Evolutionary conservation across 2,329 filamentous ascomycete genomes (phyloP).

Genomic region (Fusarium coffeatum): DNA sequence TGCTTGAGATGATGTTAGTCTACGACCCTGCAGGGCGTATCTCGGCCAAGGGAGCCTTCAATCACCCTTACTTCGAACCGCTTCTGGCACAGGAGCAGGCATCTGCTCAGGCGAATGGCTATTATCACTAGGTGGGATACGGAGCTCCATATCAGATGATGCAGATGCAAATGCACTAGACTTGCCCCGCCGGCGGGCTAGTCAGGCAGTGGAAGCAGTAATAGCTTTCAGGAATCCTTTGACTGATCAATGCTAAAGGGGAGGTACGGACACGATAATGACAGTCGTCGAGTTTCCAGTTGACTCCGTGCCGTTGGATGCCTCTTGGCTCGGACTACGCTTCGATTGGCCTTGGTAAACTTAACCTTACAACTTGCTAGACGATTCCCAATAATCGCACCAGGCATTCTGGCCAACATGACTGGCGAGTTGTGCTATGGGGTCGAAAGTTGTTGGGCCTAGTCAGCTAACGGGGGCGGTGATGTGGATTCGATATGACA

Average conservation of each 20-base stretch:
- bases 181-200: not conserved
- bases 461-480: not conserved
- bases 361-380: conserved; percentile 3
- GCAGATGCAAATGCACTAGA: conserved; percentile 38
- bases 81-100: conserved; percentile 49
- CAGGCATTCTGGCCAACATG: not conserved
- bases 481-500: not conserved
- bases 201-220: conserved; percentile 8
- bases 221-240: conserved; percentile 26
- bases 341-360: conserved; percentile 13
- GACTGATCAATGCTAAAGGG: conserved; percentile 4
- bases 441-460: not conserved
- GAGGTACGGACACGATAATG: conserved; percentile 7
- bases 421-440: not conserved
- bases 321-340: conserved; percentile 8
- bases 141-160: conserved; percentile 40
- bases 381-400: not conserved
- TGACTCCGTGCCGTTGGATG: conserved; percentile 1
- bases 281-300: conserved; percentile 2
- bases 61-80: conserved; percentile 82
- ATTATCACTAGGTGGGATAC: conserved; percentile 52
- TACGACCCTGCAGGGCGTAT: conserved; percentile 90
- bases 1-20: conserved; percentile 77
- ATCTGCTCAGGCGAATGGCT: conserved; percentile 49
- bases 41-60: conserved; percentile 87